These are phyloP conservation scores for Stemphylium beticola DNA, from an alignment of 2,329 filamentous ascomycete genomes.

Conservation along the genomic window DNA sequence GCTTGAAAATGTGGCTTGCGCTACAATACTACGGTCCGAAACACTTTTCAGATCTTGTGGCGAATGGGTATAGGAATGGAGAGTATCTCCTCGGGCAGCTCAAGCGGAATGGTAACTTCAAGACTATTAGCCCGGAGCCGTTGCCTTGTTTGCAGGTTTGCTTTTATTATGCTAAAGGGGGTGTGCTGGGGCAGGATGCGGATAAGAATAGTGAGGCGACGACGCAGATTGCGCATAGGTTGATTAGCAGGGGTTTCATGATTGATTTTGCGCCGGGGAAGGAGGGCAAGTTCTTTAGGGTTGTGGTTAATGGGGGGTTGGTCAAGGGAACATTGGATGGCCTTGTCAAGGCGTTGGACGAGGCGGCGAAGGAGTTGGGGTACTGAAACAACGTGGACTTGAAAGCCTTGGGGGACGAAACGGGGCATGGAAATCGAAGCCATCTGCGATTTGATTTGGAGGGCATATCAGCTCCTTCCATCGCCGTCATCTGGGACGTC, in stretches of 20 bases:
- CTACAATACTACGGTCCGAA: constrained; percentile 87
- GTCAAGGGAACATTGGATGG: constrained; percentile 51
- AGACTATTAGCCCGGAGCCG: constrained; percentile 75
- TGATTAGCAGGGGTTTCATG: constrained; percentile 71
- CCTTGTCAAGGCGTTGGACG: constrained; percentile 61
- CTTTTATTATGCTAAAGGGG: constrained; percentile 79
- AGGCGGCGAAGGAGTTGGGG: constrained; percentile 47
- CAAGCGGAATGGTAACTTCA: constrained; percentile 63
- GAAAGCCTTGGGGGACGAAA: not conserved
- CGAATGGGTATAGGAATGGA: constrained; percentile 75
- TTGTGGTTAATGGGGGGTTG: constrained; percentile 70
- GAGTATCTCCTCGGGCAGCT: constrained; percentile 70
- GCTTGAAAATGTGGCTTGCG: constrained; percentile 82
- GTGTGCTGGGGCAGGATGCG: constrained; percentile 54
- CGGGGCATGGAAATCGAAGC: not conserved
- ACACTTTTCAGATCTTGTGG: constrained; percentile 70
- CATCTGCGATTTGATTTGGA: too few relatives aligned
- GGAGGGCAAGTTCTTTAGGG: constrained; percentile 70
- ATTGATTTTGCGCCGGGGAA: constrained; percentile 69
- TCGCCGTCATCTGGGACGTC: too few relatives aligned
- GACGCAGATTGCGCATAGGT: constrained; percentile 58
- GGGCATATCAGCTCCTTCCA: too few relatives aligned
- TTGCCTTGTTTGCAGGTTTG: constrained; percentile 88
- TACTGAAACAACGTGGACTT: constrained; percentile 16
- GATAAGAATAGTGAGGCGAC: constrained; percentile 63